phyloP scores from a whole-genome alignment of 352 stramenopile species.

The Phytophthora cajani region DNA sequence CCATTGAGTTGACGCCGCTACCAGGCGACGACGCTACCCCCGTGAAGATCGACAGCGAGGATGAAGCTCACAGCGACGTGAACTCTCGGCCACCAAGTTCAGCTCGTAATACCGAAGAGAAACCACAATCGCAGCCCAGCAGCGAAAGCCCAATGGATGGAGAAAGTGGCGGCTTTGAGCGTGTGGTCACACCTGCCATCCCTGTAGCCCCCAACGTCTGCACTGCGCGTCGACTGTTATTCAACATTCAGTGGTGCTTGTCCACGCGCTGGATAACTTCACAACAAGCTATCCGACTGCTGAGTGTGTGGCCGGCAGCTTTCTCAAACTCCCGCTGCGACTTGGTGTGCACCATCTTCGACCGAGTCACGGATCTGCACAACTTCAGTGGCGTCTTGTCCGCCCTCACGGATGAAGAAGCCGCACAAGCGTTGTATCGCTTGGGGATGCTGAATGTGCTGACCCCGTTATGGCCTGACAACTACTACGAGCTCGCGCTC shows the following conservation, averaged over 20 bases:
- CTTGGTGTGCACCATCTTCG: slow-evolving; percentile 73
- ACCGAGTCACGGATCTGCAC: slow-evolving; percentile 70
- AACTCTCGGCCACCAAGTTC: not conserved
- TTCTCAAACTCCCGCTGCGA: slow-evolving; percentile 64
- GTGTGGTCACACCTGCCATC: slow-evolving; percentile 23
- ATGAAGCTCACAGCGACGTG: slow-evolving; percentile 17
- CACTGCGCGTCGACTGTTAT: slow-evolving; percentile 63
- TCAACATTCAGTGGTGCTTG: slow-evolving; percentile 79
- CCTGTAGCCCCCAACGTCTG: slow-evolving; percentile 31
- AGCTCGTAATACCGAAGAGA: slow-evolving; percentile 3
- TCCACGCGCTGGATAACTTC: slow-evolving; percentile 74
- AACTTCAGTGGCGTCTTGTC: slow-evolving; percentile 73
- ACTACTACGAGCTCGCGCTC: slow-evolving; percentile 82
- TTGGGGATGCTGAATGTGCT: slow-evolving; percentile 80
- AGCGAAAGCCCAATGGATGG: not conserved
- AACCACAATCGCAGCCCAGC: not conserved
- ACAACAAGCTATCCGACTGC: slow-evolving; percentile 59
- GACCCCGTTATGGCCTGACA: slow-evolving; percentile 70
- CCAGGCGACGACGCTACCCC: not conserved
- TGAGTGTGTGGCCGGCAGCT: slow-evolving; percentile 55
- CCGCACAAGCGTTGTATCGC: slow-evolving; percentile 64
- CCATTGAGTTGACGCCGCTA: slow-evolving; percentile 48
- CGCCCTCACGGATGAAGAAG: slow-evolving; percentile 62
- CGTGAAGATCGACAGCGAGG: slow-evolving; percentile 21
- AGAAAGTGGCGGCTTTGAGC: not conserved